A percentile compares a stretch with the other conserved stretches of the same genome.
Evolutionary conservation across 78 protist species (phyloP).

Genomic region (Dictyostelium citrinum): DNA sequence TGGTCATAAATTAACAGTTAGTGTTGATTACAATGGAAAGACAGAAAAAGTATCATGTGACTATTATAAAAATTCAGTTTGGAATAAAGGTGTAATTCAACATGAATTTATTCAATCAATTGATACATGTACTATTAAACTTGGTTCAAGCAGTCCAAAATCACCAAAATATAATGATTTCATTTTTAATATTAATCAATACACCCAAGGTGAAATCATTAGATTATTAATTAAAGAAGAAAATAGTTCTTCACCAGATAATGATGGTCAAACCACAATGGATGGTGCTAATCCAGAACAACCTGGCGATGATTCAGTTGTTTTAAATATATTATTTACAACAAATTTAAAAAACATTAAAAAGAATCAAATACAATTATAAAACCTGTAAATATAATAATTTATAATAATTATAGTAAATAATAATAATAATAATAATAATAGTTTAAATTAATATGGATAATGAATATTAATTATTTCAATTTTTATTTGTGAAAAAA

Average conservation of each 20-base stretch:
- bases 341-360: background rate
- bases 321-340: conserved; percentile 5
- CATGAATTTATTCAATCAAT: background rate
- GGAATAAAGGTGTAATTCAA: background rate
- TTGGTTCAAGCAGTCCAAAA: background rate
- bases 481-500: background rate
- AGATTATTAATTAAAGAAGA: background rate
- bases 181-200: background rate
- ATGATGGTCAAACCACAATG: background rate
- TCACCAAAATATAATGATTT: background rate
- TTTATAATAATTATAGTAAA: background rate
- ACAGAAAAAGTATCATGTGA: background rate
- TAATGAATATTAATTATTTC: background rate
- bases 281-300: background rate
- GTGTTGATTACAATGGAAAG: conserved; percentile 1
- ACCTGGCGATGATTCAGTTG: background rate
- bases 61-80: conserved; percentile 16
- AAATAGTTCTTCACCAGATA: background rate
- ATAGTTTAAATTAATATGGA: too few relatives aligned
- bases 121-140: background rate
- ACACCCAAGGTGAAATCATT: background rate
- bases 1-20: background rate
- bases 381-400: background rate
- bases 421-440: too few relatives aligned
- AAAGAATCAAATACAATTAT: background rate